Percentiles rank a stretch among this genome's conserved stretches.
phyloP scores from a whole-genome alignment of 2,329 filamentous ascomycete species.

The Tricladium varicosporioides region DNA sequence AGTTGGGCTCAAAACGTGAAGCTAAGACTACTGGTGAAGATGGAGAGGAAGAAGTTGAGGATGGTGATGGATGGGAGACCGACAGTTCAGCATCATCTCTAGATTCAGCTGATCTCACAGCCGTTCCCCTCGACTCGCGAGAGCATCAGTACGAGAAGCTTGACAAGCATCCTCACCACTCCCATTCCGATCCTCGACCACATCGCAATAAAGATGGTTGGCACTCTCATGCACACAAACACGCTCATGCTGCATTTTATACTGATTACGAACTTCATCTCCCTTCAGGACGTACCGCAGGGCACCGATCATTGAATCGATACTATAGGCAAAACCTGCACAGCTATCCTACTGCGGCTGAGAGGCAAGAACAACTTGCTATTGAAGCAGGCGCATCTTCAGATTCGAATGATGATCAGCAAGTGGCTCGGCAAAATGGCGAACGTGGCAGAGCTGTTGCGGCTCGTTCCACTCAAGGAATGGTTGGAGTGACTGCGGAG shows the following conservation, averaged over 20 bases:
- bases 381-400: constrained; percentile 52
- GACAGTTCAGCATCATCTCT: constrained; percentile 88
- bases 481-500: constrained; percentile 73
- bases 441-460: constrained; percentile 54
- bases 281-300: constrained; percentile 83
- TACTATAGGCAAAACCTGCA: constrained; percentile 94
- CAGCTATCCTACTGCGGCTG: constrained; percentile 75
- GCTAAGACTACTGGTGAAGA: constrained; percentile 51
- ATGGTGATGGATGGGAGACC: constrained; percentile 89
- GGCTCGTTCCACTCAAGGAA: constrained; percentile 66
- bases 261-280: constrained; percentile 94
- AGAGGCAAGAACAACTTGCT: constrained; percentile 67
- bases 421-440: constrained; percentile 38
- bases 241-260: constrained; percentile 73
- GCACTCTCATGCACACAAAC: constrained; percentile 80
- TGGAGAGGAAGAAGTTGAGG: constrained; percentile 53
- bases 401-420: constrained; percentile 39
- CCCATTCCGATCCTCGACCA: constrained; percentile 65
- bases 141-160: constrained; percentile 71
- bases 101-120: constrained; percentile 79
- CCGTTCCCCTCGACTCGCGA: constrained; percentile 72
- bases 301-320: constrained; percentile 80
- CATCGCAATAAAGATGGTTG: constrained; percentile 76
- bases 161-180: constrained; percentile 72
- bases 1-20: constrained; percentile 61